Conservation (phyloP, 129 eudicot species). For the Artemisia tridentata region DNA sequence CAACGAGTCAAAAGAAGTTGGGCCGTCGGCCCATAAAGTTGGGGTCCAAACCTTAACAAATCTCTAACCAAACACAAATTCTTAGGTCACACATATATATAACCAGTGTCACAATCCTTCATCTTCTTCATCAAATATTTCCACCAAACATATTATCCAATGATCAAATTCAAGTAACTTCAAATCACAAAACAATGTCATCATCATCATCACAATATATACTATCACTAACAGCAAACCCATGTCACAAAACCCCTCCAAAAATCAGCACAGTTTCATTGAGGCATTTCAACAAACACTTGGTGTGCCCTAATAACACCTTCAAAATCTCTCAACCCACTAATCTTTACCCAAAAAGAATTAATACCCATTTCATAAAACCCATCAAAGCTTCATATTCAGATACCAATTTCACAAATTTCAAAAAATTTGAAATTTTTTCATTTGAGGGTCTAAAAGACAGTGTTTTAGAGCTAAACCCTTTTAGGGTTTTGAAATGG, state of each 20-base stretch:
- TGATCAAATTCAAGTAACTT: constrained; percentile 36
- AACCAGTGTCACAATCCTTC: constrained; percentile 2
- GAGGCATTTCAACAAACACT: constrained; percentile 67
- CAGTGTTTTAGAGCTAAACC: constrained; percentile 45
- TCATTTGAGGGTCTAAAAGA: constrained; percentile 44
- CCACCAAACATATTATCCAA: constrained; percentile 29
- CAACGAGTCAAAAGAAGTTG: not conserved
- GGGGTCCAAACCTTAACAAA: not conserved
- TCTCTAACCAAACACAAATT: not conserved
- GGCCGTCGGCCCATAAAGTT: constrained; percentile 14
- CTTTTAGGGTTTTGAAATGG: constrained; percentile 54
- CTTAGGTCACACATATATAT: constrained; percentile 33
- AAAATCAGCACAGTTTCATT: constrained; percentile 25
- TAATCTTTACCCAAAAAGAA: constrained; percentile 12
- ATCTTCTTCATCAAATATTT: constrained; percentile 27
- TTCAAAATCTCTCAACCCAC: constrained; percentile 13
- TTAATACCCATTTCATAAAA: constrained; percentile 24
- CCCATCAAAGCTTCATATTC: constrained; percentile 43
- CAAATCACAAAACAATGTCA: not conserved
- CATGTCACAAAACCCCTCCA: constrained; percentile 15
- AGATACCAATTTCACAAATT: constrained; percentile 31
- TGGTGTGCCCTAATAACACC: constrained; percentile 23
- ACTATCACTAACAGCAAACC: constrained; percentile 39
- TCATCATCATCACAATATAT: constrained; percentile 45
- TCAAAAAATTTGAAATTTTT: constrained; percentile 24